phyloP scores from a whole-genome alignment of 1,139 yeast species.

The Suhomyces wounanorum region DNA sequence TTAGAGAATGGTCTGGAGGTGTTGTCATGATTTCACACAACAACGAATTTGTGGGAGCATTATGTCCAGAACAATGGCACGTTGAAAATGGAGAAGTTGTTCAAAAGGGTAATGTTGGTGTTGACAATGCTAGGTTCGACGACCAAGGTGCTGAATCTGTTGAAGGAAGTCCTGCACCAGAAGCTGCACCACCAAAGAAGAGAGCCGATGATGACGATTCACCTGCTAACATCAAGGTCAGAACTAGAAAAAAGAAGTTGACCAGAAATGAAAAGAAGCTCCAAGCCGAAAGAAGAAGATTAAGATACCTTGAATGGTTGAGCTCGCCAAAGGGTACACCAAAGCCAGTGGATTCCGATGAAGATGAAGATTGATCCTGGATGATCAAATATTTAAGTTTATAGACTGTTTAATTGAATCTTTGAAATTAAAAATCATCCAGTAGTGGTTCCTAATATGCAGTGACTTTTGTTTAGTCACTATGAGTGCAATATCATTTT shows the following conservation, averaged over 20 bases:
- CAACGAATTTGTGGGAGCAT: slow-evolving; percentile 94
- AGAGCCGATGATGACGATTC: slow-evolving; percentile 77
- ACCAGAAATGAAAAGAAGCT: slow-evolving; percentile 93
- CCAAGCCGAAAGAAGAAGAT: slow-evolving; percentile 91
- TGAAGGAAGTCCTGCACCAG: slow-evolving; percentile 47
- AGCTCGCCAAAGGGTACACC: slow-evolving; percentile 98
- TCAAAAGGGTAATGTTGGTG: slow-evolving; percentile 75
- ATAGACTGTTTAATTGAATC: not conserved
- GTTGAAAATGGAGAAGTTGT: slow-evolving; percentile 90
- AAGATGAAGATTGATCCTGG: slow-evolving; percentile 53
- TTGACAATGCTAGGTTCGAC: slow-evolving; percentile 79
- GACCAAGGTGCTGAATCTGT: slow-evolving; percentile 55
- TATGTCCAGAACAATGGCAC: slow-evolving; percentile 98
- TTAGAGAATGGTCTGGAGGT: slow-evolving; percentile 97
- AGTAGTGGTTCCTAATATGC: no score
- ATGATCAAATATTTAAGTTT: slow-evolving; percentile 2
- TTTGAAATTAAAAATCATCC: not conserved
- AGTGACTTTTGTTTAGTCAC: no score
- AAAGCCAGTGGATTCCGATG: slow-evolving; percentile 89
- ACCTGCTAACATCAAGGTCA: slow-evolving; percentile 93
- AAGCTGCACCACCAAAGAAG: slow-evolving; percentile 35
- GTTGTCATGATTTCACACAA: slow-evolving; percentile 98
- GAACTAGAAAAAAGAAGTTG: slow-evolving; percentile 90
- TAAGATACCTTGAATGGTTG: slow-evolving; percentile 93
- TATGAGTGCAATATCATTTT: no score